phyloP scores from a whole-genome alignment of 1,284 basidiomycete species.

The Cerrena zonata region DNA sequence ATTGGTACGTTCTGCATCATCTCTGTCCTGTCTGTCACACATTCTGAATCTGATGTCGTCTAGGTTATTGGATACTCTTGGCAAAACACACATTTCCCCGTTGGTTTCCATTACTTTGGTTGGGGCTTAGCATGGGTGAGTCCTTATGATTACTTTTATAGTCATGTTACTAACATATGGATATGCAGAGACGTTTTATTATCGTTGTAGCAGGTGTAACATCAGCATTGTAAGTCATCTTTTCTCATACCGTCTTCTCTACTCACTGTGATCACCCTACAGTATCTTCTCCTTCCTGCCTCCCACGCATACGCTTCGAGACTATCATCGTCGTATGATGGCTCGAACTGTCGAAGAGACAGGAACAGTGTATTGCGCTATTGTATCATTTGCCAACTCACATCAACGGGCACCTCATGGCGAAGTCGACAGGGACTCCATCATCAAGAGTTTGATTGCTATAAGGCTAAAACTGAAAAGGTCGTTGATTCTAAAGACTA shows the following conservation, averaged over 20 bases:
- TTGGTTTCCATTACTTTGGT: conserved; percentile 52
- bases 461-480: conserved; percentile 61
- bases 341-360: conserved; percentile 59
- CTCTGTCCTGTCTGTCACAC: background rate
- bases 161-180: conserved; percentile 2
- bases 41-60: background rate
- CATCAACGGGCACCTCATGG: conserved; percentile 23
- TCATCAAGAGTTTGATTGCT: conserved; percentile 54
- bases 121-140: conserved; percentile 61
- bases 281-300: conserved; percentile 67
- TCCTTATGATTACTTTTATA: background rate
- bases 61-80: conserved; percentile 73
- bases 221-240: conserved; percentile 52
- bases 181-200: conserved; percentile 50
- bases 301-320: conserved; percentile 62
- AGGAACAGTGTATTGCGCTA: conserved; percentile 60
- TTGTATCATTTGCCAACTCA: conserved; percentile 59
- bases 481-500: conserved; percentile 47
- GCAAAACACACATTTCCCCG: conserved; percentile 47
- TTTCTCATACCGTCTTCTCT: background rate
- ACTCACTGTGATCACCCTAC: background rate
- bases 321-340: conserved; percentile 59
- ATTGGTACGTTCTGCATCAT: conserved; percentile 39
- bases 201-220: conserved; percentile 57
- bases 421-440: conserved; percentile 44